phyloP scores from a whole-genome alignment of 805 yeast genomes.

The Pichia kluyveri region DNA sequence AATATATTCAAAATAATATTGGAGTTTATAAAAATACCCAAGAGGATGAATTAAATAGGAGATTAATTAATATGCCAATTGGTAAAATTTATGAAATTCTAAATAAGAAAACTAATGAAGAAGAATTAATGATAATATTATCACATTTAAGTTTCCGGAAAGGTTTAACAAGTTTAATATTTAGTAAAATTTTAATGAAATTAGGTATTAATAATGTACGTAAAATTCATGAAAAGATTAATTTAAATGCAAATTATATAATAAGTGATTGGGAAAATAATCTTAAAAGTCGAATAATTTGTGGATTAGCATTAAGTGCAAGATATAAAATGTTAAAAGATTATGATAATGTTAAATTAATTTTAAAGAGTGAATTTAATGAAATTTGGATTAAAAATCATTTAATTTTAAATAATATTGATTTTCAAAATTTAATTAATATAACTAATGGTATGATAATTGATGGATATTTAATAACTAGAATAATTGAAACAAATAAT shows the following conservation, averaged over 20 bases:
- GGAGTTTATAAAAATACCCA: slow-evolving; percentile 2
- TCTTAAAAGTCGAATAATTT: slow-evolving; percentile 9
- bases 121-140: slow-evolving; percentile 13
- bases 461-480: slow-evolving; percentile 6
- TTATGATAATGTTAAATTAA: slow-evolving; percentile 8
- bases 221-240: slow-evolving; percentile 7
- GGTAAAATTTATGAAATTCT: background rate
- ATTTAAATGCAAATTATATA: slow-evolving; percentile 5
- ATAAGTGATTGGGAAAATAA: slow-evolving; percentile 5
- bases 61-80: slow-evolving; percentile 5
- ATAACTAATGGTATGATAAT: slow-evolving; percentile 11
- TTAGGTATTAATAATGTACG: slow-evolving; percentile 12
- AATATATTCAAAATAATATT: slow-evolving; percentile 12
- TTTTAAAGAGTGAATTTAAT: slow-evolving; percentile 10
- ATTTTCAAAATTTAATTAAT: slow-evolving; percentile 15
- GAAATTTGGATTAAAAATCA: slow-evolving; percentile 16
- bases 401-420: slow-evolving; percentile 1
- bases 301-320: slow-evolving; percentile 17
- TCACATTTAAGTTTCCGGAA: slow-evolving; percentile 15
- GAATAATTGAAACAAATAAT: slow-evolving; percentile 9
- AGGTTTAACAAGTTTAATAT: slow-evolving; percentile 7
- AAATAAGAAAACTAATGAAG: slow-evolving; percentile 3
- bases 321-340: slow-evolving; percentile 16
- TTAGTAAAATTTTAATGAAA: slow-evolving; percentile 15
- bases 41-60: background rate